Evolutionary conservation across 345 rosid genomes (phyloP).

Genomic region (Corchorus olitorius): DNA sequence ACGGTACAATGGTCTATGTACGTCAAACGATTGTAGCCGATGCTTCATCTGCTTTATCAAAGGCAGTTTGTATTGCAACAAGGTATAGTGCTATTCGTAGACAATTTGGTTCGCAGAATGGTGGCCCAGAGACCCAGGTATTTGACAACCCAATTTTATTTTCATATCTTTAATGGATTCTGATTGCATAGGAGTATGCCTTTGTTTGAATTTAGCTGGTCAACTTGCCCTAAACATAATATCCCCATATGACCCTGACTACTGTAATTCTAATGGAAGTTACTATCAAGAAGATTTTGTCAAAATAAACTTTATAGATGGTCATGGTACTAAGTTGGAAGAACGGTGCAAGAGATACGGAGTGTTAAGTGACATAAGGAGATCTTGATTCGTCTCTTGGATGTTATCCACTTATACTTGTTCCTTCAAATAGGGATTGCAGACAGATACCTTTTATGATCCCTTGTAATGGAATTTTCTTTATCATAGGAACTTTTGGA

Average conservation of each 20-base stretch:
- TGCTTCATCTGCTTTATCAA: constrained; percentile 86
- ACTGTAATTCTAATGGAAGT: too few relatives aligned
- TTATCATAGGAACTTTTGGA: neutral
- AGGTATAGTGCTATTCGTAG: constrained; percentile 96
- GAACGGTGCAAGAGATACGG: too few relatives aligned
- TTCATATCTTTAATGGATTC: neutral
- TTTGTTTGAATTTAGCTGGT: neutral
- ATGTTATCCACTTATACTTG: neutral
- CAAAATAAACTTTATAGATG: too few relatives aligned
- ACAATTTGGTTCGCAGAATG: constrained; percentile 82
- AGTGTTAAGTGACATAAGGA: too few relatives aligned
- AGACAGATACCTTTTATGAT: neutral
- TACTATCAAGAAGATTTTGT: too few relatives aligned
- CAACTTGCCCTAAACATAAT: too few relatives aligned
- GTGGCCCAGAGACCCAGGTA: constrained; percentile 91
- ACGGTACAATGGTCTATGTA: constrained; percentile 96
- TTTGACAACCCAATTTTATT: neutral
- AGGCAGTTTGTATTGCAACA: constrained; percentile 96
- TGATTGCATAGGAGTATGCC: neutral
- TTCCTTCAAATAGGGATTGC: neutral
- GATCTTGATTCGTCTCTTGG: neutral
- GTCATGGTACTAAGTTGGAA: too few relatives aligned
- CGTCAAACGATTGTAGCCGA: constrained; percentile 84
- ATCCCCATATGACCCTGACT: too few relatives aligned
- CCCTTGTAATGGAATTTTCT: constrained; percentile 6